Percentiles rank a stretch among this genome's conserved stretches.
Conservation (phyloP, 108 stramenopile genomes). For the Fistulifera solaris region DNA sequence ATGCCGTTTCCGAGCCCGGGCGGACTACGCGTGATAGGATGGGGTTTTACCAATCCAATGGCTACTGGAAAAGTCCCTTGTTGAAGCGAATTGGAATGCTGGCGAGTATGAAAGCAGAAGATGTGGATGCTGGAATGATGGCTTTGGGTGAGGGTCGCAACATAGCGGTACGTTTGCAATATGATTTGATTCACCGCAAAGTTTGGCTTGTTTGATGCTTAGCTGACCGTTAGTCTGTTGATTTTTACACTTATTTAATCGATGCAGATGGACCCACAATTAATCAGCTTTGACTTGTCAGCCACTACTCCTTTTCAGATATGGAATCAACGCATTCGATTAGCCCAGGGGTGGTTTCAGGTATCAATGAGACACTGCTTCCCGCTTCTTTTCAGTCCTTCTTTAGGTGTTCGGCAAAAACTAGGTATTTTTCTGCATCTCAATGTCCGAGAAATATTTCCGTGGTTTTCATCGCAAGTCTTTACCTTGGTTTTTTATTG, state of each 20-base stretch:
- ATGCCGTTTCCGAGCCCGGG: background rate
- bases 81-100: constrained; percentile 1
- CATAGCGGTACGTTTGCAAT: too few species aligned
- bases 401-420: background rate
- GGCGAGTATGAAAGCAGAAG: background rate
- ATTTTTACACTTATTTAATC: too few species aligned
- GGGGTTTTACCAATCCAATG: background rate
- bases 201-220: too few species aligned
- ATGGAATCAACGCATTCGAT: constrained; percentile 1
- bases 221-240: too few species aligned
- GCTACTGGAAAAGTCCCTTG: background rate
- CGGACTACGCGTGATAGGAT: background rate
- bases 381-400: background rate
- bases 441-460: background rate
- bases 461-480: constrained; percentile 2
- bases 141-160: background rate
- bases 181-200: too few species aligned
- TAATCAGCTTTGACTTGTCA: background rate
- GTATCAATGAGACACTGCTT: background rate
- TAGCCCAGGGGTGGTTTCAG: background rate
- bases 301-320: background rate
- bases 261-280: background rate
- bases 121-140: background rate
- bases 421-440: background rate
- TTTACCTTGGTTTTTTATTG: background rate